These are phyloP conservation scores for Naegleria lovaniensis DNA, from an alignment of 208 protist genomes.

Conservation along the genomic window DNA sequence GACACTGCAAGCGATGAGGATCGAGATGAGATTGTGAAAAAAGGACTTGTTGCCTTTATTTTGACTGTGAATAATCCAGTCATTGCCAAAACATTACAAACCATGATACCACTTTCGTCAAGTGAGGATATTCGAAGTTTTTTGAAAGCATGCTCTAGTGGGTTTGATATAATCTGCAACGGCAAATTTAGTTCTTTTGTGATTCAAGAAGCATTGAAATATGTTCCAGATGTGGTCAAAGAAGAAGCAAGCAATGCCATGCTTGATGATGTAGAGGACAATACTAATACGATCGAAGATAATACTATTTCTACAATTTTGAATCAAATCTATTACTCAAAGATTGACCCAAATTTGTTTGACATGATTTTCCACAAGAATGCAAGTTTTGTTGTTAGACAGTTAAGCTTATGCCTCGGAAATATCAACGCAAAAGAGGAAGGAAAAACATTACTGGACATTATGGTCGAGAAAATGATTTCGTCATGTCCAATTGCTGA, in stretches of 20 bases:
- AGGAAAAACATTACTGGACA: background rate
- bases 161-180: background rate
- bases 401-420: background rate
- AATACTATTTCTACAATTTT: background rate
- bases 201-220: background rate
- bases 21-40: background rate
- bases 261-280: background rate
- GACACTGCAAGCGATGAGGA: background rate
- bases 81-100: background rate
- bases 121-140: background rate
- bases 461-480: background rate
- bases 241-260: background rate
- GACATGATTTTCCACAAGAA: background rate
- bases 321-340: background rate
- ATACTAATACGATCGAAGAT: background rate
- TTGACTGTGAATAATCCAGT: background rate
- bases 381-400: background rate
- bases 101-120: background rate
- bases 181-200: background rate
- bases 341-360: background rate
- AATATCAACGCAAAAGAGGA: background rate
- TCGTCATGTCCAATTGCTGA: background rate
- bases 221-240: background rate
- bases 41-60: background rate
- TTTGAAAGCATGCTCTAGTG: background rate